phyloP scores from a whole-genome alignment of 805 yeast species.

The Yarrowia sp. region DNA sequence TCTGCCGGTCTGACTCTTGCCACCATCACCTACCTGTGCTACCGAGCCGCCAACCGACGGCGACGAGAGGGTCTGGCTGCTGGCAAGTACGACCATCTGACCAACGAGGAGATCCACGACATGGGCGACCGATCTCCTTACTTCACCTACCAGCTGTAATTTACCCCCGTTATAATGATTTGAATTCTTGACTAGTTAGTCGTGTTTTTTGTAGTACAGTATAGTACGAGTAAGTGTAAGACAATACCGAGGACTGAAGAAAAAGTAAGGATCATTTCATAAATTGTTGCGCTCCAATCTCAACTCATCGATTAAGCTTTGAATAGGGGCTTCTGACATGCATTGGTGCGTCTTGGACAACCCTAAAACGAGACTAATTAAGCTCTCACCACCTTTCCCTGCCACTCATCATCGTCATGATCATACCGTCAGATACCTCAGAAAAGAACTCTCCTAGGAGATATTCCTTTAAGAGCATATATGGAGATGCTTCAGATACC shows the following conservation, averaged over 20 bases:
- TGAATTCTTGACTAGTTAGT: not conserved
- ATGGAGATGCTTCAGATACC: no score
- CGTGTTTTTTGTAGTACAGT: no score
- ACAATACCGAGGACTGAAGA: no score
- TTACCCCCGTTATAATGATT: not conserved
- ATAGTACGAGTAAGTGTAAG: no score
- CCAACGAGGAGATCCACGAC: conserved; percentile 8
- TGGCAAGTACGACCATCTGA: conserved; percentile 17
- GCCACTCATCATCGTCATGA: not conserved
- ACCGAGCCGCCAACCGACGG: conserved; percentile 16
- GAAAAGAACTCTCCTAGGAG: not conserved
- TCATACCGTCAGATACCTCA: not conserved
- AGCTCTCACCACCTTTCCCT: not conserved
- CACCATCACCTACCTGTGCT: conserved; percentile 1
- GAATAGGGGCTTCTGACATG: no score
- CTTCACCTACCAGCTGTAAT: conserved; percentile 14
- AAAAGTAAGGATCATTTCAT: no score
- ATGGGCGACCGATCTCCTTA: conserved; percentile 23
- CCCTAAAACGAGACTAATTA: not conserved
- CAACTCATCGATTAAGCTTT: no score
- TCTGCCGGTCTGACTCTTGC: conserved; percentile 35
- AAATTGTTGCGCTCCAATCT: no score
- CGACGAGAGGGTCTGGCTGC: not conserved
- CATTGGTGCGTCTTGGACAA: not conserved
- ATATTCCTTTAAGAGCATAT: not conserved